phyloP scores from a whole-genome alignment of 306 rosid genomes.

The Malus sylvestris region DNA sequence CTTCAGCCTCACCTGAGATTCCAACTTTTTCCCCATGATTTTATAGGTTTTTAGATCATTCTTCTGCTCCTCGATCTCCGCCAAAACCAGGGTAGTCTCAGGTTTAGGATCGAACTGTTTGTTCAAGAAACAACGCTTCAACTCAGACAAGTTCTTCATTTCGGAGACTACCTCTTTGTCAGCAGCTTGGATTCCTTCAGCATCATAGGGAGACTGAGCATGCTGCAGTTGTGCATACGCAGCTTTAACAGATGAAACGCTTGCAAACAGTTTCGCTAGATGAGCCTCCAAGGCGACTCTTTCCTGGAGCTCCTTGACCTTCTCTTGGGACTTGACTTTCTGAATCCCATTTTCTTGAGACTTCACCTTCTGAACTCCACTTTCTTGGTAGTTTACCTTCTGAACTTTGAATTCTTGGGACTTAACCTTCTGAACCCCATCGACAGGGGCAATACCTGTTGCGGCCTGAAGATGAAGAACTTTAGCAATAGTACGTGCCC shows the following conservation, averaged over 20 bases:
- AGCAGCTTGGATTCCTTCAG: constrained; percentile 66
- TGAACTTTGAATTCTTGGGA: neutral
- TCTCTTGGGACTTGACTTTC: constrained; percentile 16
- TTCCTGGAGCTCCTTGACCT: constrained; percentile 43
- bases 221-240: constrained; percentile 73
- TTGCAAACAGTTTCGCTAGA: constrained; percentile 70
- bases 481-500: constrained; percentile 62
- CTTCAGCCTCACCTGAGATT: constrained; percentile 66
- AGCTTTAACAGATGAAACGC: constrained; percentile 61
- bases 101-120: constrained; percentile 71
- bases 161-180: constrained; percentile 52
- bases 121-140: constrained; percentile 68
- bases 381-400: neutral
- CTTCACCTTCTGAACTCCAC: neutral
- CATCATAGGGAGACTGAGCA: constrained; percentile 71
- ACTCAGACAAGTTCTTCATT: constrained; percentile 69
- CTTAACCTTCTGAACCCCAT: constrained; percentile 27
- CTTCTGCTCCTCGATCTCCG: constrained; percentile 71
- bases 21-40: constrained; percentile 58
- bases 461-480: constrained; percentile 64
- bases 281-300: constrained; percentile 51
- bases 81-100: constrained; percentile 33
- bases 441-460: constrained; percentile 49
- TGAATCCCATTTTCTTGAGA: neutral
- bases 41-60: constrained; percentile 59